A percentile compares a stretch with the other conserved stretches of the same genome.
Conservation (phyloP, 495 filamentous ascomycete species). For the Penicillium roqueforti region DNA sequence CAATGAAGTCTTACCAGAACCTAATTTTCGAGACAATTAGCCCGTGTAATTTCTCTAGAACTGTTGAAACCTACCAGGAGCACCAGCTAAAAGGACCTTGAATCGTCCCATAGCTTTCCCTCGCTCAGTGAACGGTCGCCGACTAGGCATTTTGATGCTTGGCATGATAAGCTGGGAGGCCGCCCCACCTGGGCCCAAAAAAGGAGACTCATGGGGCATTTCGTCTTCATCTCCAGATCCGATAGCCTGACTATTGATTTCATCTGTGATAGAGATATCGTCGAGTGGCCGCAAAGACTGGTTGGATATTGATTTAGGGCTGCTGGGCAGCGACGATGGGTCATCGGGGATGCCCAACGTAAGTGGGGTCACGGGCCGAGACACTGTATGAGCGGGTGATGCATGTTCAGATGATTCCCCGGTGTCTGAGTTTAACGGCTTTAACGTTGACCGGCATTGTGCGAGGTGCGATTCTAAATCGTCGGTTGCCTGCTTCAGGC, state of each 20-base stretch:
- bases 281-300: conserved; percentile 48
- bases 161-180: conserved; percentile 95
- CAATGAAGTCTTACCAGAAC: conserved; percentile 79
- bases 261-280: conserved; percentile 48
- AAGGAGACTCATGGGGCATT: conserved; percentile 22
- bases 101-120: conserved; percentile 81
- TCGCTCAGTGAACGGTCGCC: conserved; percentile 83
- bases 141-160: conserved; percentile 89
- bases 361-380: conserved; percentile 46
- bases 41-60: neutral
- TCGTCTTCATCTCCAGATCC: conserved; percentile 48
- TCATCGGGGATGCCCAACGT: conserved; percentile 39
- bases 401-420: conserved; percentile 24
- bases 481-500: conserved; percentile 26
- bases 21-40: conserved; percentile 28
- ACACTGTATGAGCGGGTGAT: conserved; percentile 24
- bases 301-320: conserved; percentile 49
- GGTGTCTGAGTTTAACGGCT: conserved; percentile 19
- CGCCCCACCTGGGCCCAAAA: conserved; percentile 43
- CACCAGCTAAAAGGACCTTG: conserved; percentile 84
- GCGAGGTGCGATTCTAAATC: conserved; percentile 20
- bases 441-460: conserved; percentile 36
- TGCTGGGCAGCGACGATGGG: conserved; percentile 47
- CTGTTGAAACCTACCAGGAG: conserved; percentile 56
- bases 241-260: conserved; percentile 47